Base-by-base conservation (phyloP, 2,329 filamentous ascomycete species). In the Nothophoma quercina region DNA sequence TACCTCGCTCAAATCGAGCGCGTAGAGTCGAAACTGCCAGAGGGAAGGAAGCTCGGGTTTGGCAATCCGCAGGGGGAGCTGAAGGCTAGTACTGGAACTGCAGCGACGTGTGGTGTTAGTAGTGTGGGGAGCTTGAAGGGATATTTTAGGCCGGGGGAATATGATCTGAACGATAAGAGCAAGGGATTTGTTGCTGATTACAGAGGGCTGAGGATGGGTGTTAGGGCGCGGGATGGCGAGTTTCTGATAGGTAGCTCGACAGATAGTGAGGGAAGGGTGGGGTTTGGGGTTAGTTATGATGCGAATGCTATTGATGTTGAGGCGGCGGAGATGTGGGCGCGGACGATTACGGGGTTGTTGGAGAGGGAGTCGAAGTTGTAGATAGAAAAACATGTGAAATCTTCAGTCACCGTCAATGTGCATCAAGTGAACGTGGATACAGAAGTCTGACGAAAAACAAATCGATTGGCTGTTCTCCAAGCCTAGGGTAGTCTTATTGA, bases 51-150 rank as follows among this genome's bases (percentile, higher is more conserved):
- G 15, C 58, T 58, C 2, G 62, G 60, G 2, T 21, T 65, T 13
- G 25, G 21, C 5, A 71, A 71, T 36, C 73, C 76, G 1, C 77
- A 79, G 51, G 77, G 78, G 2, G 56, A 36, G 1, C 71, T 76
- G 41, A 4, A 62, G 63, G 9, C 67, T 68, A 28, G 68, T 59
- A 71, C 69, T 12, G 50, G 57, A 4, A 70, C 64, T 12, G 63
- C 55, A 10, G 77, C 78, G 9, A 81, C 78, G 4, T 78, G 77
- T 61, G 78, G 78, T 4, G 76, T 80, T 1, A 76, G 72, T 19
- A 77, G 73, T 12, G 68, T 79, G 1, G 79, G 78, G 0, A 67
- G 70, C 5, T 63, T 72, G 5, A 71, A 72, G 7, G 51, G 62
- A 0, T 69, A 73, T 13, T 69, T 79, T 34, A 63, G 55, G 35